Evolutionary conservation across 2,329 filamentous ascomycete species (phyloP), one percentile per base, ranked within the genome.

Genomic region (Pyrenochaeta sp.): DNA sequence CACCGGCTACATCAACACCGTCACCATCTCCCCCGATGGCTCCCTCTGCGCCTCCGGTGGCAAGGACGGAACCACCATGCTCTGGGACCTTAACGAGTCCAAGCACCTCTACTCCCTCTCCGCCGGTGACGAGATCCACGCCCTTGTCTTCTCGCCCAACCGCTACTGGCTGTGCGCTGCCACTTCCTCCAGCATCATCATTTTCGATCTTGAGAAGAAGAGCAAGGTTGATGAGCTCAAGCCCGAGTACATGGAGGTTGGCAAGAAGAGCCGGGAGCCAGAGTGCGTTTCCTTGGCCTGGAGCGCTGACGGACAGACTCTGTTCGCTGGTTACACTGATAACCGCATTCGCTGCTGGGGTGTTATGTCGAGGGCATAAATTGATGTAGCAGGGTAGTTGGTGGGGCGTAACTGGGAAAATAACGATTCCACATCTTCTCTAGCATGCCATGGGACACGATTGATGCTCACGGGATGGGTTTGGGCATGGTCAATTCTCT

Each of bases 141-240:
- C 94, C 68, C 93, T 99, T 66, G 94, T 97, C 79, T 99, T 99
- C 90, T 97, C 94, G 61, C 94, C 94, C 75, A 99, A 99, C 90
- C 89, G 94, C 79, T 99, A 99, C 90, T 99, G 94, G 94, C 88
- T 99, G 68, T 99, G 94, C 86, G 94, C 94, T 74, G 94, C 94
- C 75, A 99, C 94, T 59, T 85, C 90, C 74, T 90, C 85, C 81
- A 91, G 86, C 85, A 97, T 99, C 86, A 96, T 96, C 86, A 97
- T 99, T 85, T 99, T 99, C 82, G 94, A 99, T 75, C 87, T 99
- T 67, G 94, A 99, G 90, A 99, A 99, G 92, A 99, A 99, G 92
- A 95, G 88, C 88, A 97, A 96, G 89, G 93, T 97, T 74, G 93
- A 97, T 72, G 94, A 97, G 87, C 87, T 99, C 78, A 96, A 96